Conservation (phyloP, 1,139 yeast genomes). For the Yamadazyma atmosphaerica region DNA sequence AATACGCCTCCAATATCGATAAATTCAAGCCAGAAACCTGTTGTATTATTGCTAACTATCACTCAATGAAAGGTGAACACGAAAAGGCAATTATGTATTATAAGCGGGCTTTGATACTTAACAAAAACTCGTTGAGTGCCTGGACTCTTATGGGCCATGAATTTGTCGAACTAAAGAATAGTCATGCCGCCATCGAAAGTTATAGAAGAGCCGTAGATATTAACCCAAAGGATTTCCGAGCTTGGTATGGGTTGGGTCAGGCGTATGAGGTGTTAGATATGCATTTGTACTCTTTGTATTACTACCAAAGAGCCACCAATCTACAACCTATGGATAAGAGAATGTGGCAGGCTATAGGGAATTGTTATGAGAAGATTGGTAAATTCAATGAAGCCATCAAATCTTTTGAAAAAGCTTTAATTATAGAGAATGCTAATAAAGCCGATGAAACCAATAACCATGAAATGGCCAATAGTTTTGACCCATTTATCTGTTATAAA, state of each 20-base stretch:
- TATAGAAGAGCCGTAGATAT: slow-evolving; percentile 92
- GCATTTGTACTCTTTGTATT: slow-evolving; percentile 90
- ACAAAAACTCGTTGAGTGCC: slow-evolving; percentile 81
- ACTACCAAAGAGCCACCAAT: slow-evolving; percentile 88
- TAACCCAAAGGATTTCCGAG: slow-evolving; percentile 85
- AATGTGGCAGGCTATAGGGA: slow-evolving; percentile 96
- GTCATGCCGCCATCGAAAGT: slow-evolving; percentile 97
- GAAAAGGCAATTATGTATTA: slow-evolving; percentile 94
- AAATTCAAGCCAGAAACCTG: slow-evolving; percentile 93
- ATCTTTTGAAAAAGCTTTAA: slow-evolving; percentile 56
- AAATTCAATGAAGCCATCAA: slow-evolving; percentile 66
- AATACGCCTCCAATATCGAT: slow-evolving; percentile 78
- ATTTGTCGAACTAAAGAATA: slow-evolving; percentile 91
- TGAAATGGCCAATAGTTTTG: slow-evolving; percentile 20
- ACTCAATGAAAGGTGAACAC: slow-evolving; percentile 89
- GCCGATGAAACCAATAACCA: slow-evolving; percentile 6
- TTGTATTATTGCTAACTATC: slow-evolving; percentile 91
- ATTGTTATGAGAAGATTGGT: slow-evolving; percentile 80
- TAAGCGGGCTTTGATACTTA: slow-evolving; percentile 81
- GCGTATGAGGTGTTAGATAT: slow-evolving; percentile 96
- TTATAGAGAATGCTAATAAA: slow-evolving; percentile 39
- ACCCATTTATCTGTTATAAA: slow-evolving; percentile 59
- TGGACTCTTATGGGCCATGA: slow-evolving; percentile 99
- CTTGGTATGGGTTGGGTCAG: slow-evolving; percentile 98
- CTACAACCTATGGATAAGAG: slow-evolving; percentile 87